Percentiles rank a stretch among this genome's conserved stretches.
Conservation (phyloP, 2,329 filamentous ascomycete genomes). For the Trichoderma harzianum region DNA sequence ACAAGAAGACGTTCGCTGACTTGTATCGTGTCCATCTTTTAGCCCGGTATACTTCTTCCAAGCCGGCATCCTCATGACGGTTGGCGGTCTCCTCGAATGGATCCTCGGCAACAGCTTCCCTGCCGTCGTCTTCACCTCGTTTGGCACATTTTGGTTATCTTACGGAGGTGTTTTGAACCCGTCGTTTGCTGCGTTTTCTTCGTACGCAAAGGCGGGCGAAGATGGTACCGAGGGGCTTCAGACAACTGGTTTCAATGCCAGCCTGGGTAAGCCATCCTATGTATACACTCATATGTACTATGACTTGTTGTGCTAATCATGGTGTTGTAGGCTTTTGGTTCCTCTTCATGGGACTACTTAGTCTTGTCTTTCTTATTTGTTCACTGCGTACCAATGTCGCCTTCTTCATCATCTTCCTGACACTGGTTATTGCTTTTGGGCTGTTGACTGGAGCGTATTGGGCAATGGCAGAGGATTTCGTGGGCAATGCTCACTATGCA, state of each 20-base stretch:
- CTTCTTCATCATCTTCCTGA: slow-evolving; percentile 67
- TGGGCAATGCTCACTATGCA: slow-evolving; percentile 26
- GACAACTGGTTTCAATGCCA: slow-evolving; percentile 51
- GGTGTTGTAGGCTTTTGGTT: slow-evolving; percentile 53
- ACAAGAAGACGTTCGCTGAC: neutral
- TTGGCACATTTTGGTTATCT: slow-evolving; percentile 54
- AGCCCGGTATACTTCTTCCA: slow-evolving; percentile 51
- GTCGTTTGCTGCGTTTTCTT: slow-evolving; percentile 47
- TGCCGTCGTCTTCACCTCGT: slow-evolving; percentile 53
- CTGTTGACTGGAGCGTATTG: slow-evolving; percentile 61
- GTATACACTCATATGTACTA: neutral
- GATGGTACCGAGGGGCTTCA: slow-evolving; percentile 41
- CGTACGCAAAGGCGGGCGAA: slow-evolving; percentile 38
- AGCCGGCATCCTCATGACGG: slow-evolving; percentile 50
- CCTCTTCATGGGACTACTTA: slow-evolving; percentile 64
- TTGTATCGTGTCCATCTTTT: neutral
- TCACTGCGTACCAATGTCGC: slow-evolving; percentile 68
- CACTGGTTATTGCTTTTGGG: slow-evolving; percentile 56
- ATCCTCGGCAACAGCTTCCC: slow-evolving; percentile 58
- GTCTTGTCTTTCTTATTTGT: slow-evolving; percentile 65
- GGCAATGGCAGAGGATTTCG: slow-evolving; percentile 41
- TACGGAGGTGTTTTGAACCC: slow-evolving; percentile 55
- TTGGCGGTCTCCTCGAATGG: slow-evolving; percentile 54
- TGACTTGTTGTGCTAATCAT: neutral
- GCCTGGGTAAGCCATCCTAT: slow-evolving; percentile 43